Base-by-base conservation (phyloP, 2,329 filamentous ascomycete species). In the Ascochyta lentis region DNA sequence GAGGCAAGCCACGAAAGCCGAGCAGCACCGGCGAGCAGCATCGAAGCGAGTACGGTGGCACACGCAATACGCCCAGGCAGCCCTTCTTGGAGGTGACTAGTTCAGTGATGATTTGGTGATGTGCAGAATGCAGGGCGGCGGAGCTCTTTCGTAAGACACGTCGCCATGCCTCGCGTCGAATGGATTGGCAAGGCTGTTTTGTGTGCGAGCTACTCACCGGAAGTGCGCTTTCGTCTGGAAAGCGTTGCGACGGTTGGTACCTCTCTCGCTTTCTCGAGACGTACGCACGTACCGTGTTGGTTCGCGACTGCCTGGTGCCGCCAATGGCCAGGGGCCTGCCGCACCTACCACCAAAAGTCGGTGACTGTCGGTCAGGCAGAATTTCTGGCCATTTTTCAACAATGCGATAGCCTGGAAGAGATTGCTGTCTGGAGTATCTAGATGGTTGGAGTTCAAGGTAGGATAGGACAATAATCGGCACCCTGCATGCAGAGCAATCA, bases 171-270 rank as follows among this genome's bases (percentile, higher is more conserved):
- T 57, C 35, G 48, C 37, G 31, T 59, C 39, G 35, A 56, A 42
- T 19, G 24, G 35, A 42, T 40, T 33, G 48, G 41, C 45, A 53
- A 44, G 50, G 45, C 58, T 29, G 24, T 43, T 26, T 34, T 24
- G 38, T 49, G 42, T 60, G 51, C 37, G 35, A 35, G 49, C 24
- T 37, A 55, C 43, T 62, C 48, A 63, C 61, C 61, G 63, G 61
- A 60, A 54, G 29, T 29, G 26, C 45, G 22, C 42, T 58, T 54
- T 59, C 47, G 56, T 54, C 33, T 51, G 59, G 61, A 43, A 59
- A 40, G 55, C 19, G 49, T 55, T 56, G 63, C 61, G 61, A 65
- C 29, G 42, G 47, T 40, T 56, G 43, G 54, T 44, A 10, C 27
- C 9, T 9, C 2, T 56, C 51, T 54, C 53, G 49, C 31, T 40